Base-by-base conservation (phyloP, 164 flowering plant species). In the Kalanchoe fedtschenkoi region DNA sequence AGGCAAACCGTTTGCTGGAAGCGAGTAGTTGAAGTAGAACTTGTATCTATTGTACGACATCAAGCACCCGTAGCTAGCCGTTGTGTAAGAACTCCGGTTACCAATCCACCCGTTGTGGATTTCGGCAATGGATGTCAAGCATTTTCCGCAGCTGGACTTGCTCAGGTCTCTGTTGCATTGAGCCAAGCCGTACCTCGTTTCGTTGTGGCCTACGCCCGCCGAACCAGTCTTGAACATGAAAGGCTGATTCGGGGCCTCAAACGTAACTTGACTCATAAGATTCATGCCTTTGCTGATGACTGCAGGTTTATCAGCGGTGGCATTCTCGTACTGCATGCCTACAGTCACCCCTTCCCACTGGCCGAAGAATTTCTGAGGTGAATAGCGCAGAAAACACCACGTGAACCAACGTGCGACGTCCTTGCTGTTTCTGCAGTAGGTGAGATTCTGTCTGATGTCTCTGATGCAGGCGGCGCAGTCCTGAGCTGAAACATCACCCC, bases 161-260 rank as follows among this genome's bases (percentile, higher is more conserved):
- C 67, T 62, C 38, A 72, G 39, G 55, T 68, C 72, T 54, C 69
- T 61, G 3, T 44, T 67, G 67, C 77, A 74, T 61, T 74, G 77
- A 29, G 61, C 77, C 69, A 74, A 34, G 4, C 71, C 74, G 28
- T 70, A 70, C 62, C 69, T 66, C 65, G 63, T 74, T 60, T 74
- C 73, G 10, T 24, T 51, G 16, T 61, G 5, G 0, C 71, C 74
- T 21, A 43, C 69, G 43, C 62, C 66, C 34, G 65, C 34, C 24
- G 61, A 66, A 1, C 41, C 47, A 3, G 62, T 43, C 57, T 66
- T 53, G 24, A 69, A 66, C 68, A 69, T 59, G 53, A 69, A 33
- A 6, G 55, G 62, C 16, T 60, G 46, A 24, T 9, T 2, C 13
- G 14, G 30, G 10, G 26, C 55, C 2, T 51, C 55, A 7, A 24